Evolutionary conservation across 2,329 filamentous ascomycete species (phyloP), one percentile per base, ranked within the genome.

Genomic region (Penicillium frequentans): DNA sequence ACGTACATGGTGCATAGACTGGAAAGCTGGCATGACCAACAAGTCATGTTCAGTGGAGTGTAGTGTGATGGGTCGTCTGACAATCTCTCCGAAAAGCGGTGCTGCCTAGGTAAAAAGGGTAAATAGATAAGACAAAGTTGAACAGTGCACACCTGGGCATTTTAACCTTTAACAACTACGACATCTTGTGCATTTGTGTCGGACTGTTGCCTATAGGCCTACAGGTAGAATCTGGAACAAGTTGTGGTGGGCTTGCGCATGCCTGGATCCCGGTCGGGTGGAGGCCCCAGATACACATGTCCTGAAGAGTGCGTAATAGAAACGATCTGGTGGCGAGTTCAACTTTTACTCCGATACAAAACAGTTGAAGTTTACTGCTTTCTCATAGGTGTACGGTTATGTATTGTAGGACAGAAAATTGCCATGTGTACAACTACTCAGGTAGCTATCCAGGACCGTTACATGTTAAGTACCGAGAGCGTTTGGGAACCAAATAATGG

Each of bases 241-340:
- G 7, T 35, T 24, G 29, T 35, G 26, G 42, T 46, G 29, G 43
- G 50, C 44, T 52, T 37, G 31, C 42, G 42, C 50, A 26, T 27
- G 24, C 31, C 37, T 52, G 39, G 26, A 53, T 37, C 19, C 42
- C 42, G 50, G 43, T 53, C 50, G 50, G 50, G 50, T 53, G 50
- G 50, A 53, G 37, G 49, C n/a, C 49, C 49, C 39, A 23, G 48
- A 50, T 43, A 5, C 31, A 16, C 13, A 16, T 33, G 31, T 33
- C 19, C 27, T 52, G 23, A 39, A 27, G 42, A 44, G 49, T 44
- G 29, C 50, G 27, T 52, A 43, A 52, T 52, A n/a, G 42, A 45
- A 24, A 35, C 16, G 9, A 46, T n/a, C 19, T 33, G 50, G 50
- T 53, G 50, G 29, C 50, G 24, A 53, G 29, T 13, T 43, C 43